Base-by-base conservation (phyloP, 352 stramenopile genomes). In the Globisporangium spinosum region DNA sequence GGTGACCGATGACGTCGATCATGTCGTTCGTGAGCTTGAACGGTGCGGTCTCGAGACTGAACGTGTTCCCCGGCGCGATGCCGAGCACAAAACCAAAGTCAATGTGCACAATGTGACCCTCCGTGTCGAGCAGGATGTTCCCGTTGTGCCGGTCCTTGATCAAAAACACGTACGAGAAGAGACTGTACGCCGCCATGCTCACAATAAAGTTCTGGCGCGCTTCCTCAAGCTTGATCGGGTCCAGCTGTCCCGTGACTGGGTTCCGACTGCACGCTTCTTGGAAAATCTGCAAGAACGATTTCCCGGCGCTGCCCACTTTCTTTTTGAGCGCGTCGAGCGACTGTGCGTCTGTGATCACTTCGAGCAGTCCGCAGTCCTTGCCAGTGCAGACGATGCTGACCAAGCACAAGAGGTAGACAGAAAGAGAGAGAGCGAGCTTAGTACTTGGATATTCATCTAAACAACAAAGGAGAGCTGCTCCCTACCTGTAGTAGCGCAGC, bases 11-110 rank as follows among this genome's bases (percentile, higher is more conserved):
- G 17, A 98, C 84, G 67, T 98, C 89, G 9, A 99, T 89, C 80
- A 99, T 98, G 55, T 99, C 97, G n/a, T 84, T 84, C 12, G 97
- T 99, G 6, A 99, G 83, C 75, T 99, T 99, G 87, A 99, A 99
- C 10, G 97, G 97, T 40, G 97, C 96, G 12, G 91, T 97, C 78
- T 99, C 97, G 45, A 99, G 86, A 54, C 83, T 98, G 69, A 99
- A 99, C 58, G 97, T 97, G 63, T 98, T 97, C 40, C 97, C 97
- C 22, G 97, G 97, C n/a, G 93, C 97, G 75, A 98, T 98, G 40
- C 96, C 97, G 65, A 99, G 89, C 34, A 98, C 91, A 74, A 99
- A 99, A 22, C 97, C 97, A 89, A 99, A 99, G 76, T 99, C 97
- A 75, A 99, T 99, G 80, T 99, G 96, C 58, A 99, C 89, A 22